Evolutionary conservation across 441 rosid species (phyloP).

Genomic region (Erodium moschatum): DNA sequence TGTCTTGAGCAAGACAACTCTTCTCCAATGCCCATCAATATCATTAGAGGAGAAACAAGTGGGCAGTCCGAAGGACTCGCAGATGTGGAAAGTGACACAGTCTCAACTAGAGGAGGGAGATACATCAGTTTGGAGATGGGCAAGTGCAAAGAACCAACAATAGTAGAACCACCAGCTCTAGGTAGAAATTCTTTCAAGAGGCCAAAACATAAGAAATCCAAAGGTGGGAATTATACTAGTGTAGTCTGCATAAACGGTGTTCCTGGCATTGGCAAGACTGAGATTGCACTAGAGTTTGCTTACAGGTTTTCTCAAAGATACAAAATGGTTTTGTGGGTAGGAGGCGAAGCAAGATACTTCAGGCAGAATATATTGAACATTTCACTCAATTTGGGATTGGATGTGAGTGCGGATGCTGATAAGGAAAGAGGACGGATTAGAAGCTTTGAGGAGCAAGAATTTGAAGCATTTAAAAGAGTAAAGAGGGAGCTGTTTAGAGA

Average conservation of each 20-base stretch:
- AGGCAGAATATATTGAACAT: constrained; percentile 75
- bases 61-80: constrained; percentile 45
- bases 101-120: constrained; percentile 35
- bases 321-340: constrained; percentile 81
- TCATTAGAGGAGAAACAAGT: constrained; percentile 49
- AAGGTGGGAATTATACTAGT: constrained; percentile 16
- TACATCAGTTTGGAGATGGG: constrained; percentile 64
- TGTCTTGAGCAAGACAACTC: neutral
- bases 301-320: constrained; percentile 69
- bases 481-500: constrained; percentile 72
- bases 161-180: constrained; percentile 37
- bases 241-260: constrained; percentile 65
- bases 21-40: constrained; percentile 27
- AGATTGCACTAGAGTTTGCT: constrained; percentile 78
- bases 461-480: constrained; percentile 77
- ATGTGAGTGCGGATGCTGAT: constrained; percentile 78
- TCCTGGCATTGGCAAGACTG: constrained; percentile 81
- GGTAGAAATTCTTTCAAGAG: constrained; percentile 32
- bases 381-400: constrained; percentile 65
- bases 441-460: constrained; percentile 81
- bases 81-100: constrained; percentile 61
- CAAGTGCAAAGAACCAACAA: constrained; percentile 51
- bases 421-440: constrained; percentile 70
- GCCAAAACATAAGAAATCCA: constrained; percentile 51
- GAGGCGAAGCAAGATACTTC: constrained; percentile 76